Conservation (phyloP, 352 stramenopile species). For the Phytophthora aleatoria region DNA sequence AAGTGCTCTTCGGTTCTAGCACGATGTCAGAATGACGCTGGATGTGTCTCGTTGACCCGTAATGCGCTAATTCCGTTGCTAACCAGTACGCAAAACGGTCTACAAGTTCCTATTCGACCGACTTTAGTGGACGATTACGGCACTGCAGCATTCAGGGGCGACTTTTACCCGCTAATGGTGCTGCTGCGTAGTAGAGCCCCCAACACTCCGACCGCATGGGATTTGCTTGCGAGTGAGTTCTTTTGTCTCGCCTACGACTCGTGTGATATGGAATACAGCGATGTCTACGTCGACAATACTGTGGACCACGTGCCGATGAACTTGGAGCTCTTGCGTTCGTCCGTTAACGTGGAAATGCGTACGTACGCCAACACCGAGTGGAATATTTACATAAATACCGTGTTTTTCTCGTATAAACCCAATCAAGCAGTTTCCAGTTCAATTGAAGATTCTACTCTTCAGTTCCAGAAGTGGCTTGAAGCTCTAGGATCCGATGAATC, state of each 20-base stretch:
- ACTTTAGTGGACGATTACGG: neutral
- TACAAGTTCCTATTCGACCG: neutral
- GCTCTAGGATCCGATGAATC: neutral
- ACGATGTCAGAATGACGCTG: conserved; percentile 5
- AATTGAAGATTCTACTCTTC: neutral
- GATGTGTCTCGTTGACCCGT: conserved; percentile 1
- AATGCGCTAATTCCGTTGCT: neutral
- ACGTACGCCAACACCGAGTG: neutral
- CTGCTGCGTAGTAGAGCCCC: neutral
- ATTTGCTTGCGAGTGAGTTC: conserved; percentile 14
- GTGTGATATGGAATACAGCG: conserved; percentile 19
- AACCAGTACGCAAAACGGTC: neutral
- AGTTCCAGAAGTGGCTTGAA: neutral
- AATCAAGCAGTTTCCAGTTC: neutral
- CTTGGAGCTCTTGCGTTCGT: neutral
- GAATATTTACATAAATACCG: neutral
- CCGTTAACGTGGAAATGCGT: neutral
- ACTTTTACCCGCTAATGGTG: neutral
- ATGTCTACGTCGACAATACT: conserved; percentile 1
- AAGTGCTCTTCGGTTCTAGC: conserved; percentile 9
- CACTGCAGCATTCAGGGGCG: neutral
- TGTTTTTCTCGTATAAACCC: neutral
- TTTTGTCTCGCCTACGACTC: conserved; percentile 12
- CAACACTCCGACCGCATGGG: conserved; percentile 7
- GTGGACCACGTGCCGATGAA: neutral